Conservation (phyloP, 768 basidiomycete genomes). For the Xanthoconium stramineum region DNA sequence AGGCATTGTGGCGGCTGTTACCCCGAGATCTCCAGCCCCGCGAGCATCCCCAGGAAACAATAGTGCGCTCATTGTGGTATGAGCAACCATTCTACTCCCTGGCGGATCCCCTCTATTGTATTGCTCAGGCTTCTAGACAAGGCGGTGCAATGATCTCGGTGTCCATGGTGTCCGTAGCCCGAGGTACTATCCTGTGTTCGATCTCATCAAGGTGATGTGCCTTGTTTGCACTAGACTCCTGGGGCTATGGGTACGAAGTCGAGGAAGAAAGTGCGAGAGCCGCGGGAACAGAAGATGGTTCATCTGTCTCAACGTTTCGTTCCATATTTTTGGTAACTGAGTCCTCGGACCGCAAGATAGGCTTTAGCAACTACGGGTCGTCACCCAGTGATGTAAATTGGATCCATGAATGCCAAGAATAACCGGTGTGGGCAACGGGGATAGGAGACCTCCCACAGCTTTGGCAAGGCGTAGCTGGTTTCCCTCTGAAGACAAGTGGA, state of each 20-base stretch:
- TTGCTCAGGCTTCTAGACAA: background rate
- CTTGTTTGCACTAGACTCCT: too few relatives aligned
- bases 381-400: background rate
- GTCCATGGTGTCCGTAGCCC: background rate
- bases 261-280: too few relatives aligned
- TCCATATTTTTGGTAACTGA: too few relatives aligned
- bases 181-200: background rate
- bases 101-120: background rate
- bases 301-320: too few relatives aligned
- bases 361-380: too few relatives aligned
- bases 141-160: background rate
- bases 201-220: too few relatives aligned
- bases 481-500: constrained; percentile 35
- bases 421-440: constrained; percentile 16
- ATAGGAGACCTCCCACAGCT: constrained; percentile 26
- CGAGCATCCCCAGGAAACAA: too few relatives aligned
- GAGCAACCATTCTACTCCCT: background rate
- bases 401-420: background rate
- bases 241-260: too few relatives aligned
- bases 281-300: too few relatives aligned
- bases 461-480: constrained; percentile 27
- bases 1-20: background rate
- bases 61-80: background rate
- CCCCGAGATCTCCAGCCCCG: background rate
- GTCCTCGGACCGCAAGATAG: too few relatives aligned